Evolutionary conservation across 139 green algal species (phyloP), one percentile per base, ranked within the genome.

Genomic region (Marvania coccoides): DNA sequence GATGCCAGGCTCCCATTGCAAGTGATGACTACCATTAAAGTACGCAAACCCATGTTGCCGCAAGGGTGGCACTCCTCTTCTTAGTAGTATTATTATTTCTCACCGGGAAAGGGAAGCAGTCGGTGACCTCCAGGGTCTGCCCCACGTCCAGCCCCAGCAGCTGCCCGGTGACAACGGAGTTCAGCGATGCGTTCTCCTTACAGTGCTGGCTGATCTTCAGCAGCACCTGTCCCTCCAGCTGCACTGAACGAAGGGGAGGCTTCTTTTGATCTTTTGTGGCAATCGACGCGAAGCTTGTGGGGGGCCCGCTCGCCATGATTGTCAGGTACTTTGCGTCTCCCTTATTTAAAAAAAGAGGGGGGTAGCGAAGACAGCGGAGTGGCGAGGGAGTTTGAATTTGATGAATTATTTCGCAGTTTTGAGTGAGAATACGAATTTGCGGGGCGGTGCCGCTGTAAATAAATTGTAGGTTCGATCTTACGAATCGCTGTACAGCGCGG

Each of bases 151-250:
- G 75, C 2, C 95, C 95, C 26, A 99, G 82, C 55, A 99, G 85
- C 83, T 97, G 90, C 2, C 95, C 95, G 2, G 94, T 98, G 4
- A 96, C 90, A 3, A 96, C 67, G 7, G 86, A 61, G 1, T 86
- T 87, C 47, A 82, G 51, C 33, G 71, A 72, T 5, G 61, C 62
- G 31, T 51, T 47, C 61, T 93, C 83, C 40, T 82, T 88, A 77
- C 91, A 97, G 76, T 99, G 95, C 84, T 97, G 89, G 15, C 92
- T 68, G 46, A 99, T 96, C 67, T 98, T 97, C 30, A 98, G 64
- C 33, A 92, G 63, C 24, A 90, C 90, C 30, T 88, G 78, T 0
- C 86, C 86, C 48, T 91, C 81, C 0, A 96, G 67, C 72, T 92
- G 85, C 63, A 95, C 86, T 0, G 53, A 51, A 47, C 83, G 81